Base-by-base conservation (phyloP, 495 filamentous ascomycete genomes). In the Durotheca rogersii region DNA sequence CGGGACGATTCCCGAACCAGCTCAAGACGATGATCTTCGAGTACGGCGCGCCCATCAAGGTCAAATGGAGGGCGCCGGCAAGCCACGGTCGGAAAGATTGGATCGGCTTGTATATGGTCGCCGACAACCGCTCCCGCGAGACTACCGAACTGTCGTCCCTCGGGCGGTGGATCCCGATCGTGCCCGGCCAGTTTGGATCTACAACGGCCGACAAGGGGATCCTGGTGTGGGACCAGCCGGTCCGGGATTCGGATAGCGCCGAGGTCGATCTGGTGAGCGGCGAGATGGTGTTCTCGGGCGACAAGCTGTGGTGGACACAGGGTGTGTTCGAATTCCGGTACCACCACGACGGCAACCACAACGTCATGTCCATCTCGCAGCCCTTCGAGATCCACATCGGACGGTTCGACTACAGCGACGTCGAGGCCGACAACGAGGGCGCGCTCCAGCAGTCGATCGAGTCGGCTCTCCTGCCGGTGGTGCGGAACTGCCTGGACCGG, bases 321-420 rank as follows among this genome's bases (percentile, higher is more conserved):
- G 93, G 93, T 38, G 86, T 90, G 30, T 97, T 94, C 64, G 93
- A 98, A 61, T 91, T 98, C 71, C 84, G 93, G 7, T 96, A 96
- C 71, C 93, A 98, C 74, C 93, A 98, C 71, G 86, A 88, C 56
- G 89, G 89, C 47, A 87, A 88, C 61, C 89, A 97, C 68, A 88
- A 88, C 58, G 92, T 97, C 64, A 96, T 98, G 94, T 86, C 90
- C 14, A 89, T 97, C 56, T 95, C 90, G 11, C 77, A 87, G 60
- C 90, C 93, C 0, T 97, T 98, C 60, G 93, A 96, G 67, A 87
- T 96, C 36, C 81, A 83, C 12, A 85, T 96, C 53, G 72, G 75
- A 33, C 83, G 81, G 38, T 89, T 93, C 54, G 87, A 92, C 55
- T 83, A 82, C 43, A 78, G 84, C 30, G 76, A 83, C 25, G 68